phyloP scores from a whole-genome alignment of 129 eudicot species.

The Helichrysum umbraculigerum region DNA sequence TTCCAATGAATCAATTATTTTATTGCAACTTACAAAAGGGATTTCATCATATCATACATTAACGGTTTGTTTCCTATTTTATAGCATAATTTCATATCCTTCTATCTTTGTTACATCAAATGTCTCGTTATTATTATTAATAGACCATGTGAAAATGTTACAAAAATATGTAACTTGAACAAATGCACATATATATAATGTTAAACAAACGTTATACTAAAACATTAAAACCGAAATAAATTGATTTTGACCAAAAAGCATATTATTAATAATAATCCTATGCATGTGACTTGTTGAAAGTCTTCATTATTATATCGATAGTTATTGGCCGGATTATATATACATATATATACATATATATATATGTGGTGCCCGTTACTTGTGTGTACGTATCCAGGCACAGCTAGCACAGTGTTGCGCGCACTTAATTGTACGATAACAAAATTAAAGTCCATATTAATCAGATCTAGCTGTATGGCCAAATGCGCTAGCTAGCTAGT shows the following conservation, averaged over 20 bases:
- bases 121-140: neutral
- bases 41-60: slow-evolving; percentile 6
- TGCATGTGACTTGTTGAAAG: neutral
- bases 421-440: neutral
- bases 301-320: neutral
- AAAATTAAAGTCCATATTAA: slow-evolving; percentile 6
- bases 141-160: too few species aligned
- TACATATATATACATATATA: too few species aligned
- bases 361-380: neutral
- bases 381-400: neutral
- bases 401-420: neutral
- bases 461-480: slow-evolving; percentile 4
- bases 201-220: too few species aligned
- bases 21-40: neutral
- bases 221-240: too few species aligned
- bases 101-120: neutral
- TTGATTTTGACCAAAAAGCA: too few species aligned
- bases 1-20: slow-evolving; percentile 12
- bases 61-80: neutral
- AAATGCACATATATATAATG: too few species aligned
- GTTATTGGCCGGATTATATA: neutral
- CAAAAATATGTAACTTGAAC: too few species aligned
- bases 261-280: too few species aligned
- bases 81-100: neutral
- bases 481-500: too few species aligned